A percentile compares a stretch with the other conserved stretches of the same genome.
These are phyloP conservation scores for Xylona heveae DNA, from an alignment of 495 filamentous ascomycete species.

Conservation along the genomic window DNA sequence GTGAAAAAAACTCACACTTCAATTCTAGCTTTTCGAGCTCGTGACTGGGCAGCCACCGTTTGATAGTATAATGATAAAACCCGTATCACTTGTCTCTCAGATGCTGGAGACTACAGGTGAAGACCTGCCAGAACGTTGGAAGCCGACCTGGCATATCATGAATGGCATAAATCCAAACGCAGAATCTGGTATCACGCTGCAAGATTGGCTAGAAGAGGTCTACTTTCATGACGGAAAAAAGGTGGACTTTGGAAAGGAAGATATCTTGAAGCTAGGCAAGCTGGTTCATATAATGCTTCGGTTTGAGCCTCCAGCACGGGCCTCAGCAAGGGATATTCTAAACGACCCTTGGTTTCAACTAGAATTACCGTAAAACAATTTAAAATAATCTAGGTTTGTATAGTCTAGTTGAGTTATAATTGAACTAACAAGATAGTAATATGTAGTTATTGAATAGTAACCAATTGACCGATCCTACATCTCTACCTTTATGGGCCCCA, in stretches of 20 bases:
- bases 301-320: conserved; percentile 16
- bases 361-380: too few species aligned
- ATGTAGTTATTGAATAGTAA: too few species aligned
- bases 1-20: too few species aligned
- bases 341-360: conserved; percentile 19
- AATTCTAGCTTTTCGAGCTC: conserved; percentile 23
- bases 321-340: conserved; percentile 15
- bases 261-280: conserved; percentile 14
- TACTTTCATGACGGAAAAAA: conserved; percentile 13
- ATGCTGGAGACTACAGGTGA: conserved; percentile 17
- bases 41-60: conserved; percentile 18
- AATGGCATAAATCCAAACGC: conserved; percentile 3
- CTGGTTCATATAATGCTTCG: conserved; percentile 14
- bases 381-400: too few species aligned
- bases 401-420: too few species aligned
- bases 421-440: too few species aligned
- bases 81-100: conserved; percentile 13
- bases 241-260: conserved; percentile 13
- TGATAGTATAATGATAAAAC: conserved; percentile 15
- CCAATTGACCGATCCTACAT: too few species aligned
- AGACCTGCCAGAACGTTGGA: conserved; percentile 15
- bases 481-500: too few species aligned
- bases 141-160: conserved; percentile 9
- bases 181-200: conserved; percentile 11
- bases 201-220: conserved; percentile 19